Evolutionary conservation across 2,329 filamentous ascomycete genomes (phyloP), one percentile per base, ranked within the genome.

Genomic region (Helotiales sp.): DNA sequence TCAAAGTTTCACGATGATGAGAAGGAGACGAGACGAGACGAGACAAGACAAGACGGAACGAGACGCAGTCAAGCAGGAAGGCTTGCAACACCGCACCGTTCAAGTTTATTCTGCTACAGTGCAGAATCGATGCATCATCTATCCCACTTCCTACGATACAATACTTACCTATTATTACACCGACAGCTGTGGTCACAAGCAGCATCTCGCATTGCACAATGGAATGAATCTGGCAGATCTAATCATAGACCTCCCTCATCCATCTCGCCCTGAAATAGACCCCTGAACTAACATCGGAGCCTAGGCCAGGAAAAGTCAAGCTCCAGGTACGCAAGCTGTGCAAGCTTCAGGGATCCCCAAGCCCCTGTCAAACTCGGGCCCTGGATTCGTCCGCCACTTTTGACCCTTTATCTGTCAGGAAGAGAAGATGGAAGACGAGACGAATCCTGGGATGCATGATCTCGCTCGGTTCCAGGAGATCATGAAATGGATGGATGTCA

Each of bases 381-480:
- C 49, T 11, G 24, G 49, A 52, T 52, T 52, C 49, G 49, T 52
- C 40, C 49, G 45, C 28, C 26, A 22, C 32, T 52, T 52, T 52
- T 52, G 49, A 52, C 24, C 24, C 49, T 52, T 52, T 26, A 52
- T 52, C 49, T 52, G 26, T 52, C n/a, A n/a, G n/a, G n/a, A n/a
- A n/a, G n/a, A n/a, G n/a, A n/a, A n/a, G n/a, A n/a, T n/a, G n/a
- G n/a, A n/a, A n/a, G n/a, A n/a, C n/a, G n/a, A n/a, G n/a, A n/a
- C 4, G 17, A 34, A 55, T 15, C 28, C 32, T 49, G 26, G 24
- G 54, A 60, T 32, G 59, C 37, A 66, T 61, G 58, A 52, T 59
- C 24, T 28, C 22, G 22, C 30, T 26, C 32, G 47, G 37, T 15
- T 28, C 43, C 34, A 30, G 64, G 58, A 50, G 64, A 65, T 66